Evolutionary conservation across 164 flowering plant species (phyloP), one percentile per base, ranked within the genome.

Genomic region (Houttuynia cordata): DNA sequence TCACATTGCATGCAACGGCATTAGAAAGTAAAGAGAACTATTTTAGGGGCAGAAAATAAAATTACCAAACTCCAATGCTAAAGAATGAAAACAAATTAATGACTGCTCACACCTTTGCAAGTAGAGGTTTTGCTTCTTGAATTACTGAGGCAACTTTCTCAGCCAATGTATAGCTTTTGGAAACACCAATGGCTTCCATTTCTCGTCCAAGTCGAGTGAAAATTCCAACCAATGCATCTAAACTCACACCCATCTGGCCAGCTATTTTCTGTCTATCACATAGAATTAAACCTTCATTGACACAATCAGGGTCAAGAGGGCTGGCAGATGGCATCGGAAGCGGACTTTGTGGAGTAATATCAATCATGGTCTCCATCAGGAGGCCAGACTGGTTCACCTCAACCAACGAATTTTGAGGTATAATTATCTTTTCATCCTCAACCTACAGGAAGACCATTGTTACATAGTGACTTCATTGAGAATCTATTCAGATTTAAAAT

Each of bases 351-450:
- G 98, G 98, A 19, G 96, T 93, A 51, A 93, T 86, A 66, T 93
- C 98, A 78, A 93, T 90, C 80, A 90, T 23, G 57, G 97, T 87
- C 71, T 93, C 98, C 98, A 93, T 93, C 37, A 93, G 92, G 71
- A 93, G 94, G 49, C 98, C 98, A 55, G 98, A 93, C 73, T 90
- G 98, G 72, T 93, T 93, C 67, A 93, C 97, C 67, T 93, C 98
- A 66, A 93, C 64, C 68, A 87, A 64, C 34, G 97, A 81, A 70
- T 93, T 93, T 49, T 77, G 74, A 8, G 98, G 98, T 71, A 92
- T 92, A 66, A 89, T 71, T 59, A 72, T 76, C 61, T 87, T 92
- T 25, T 90, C 97, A 78, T 92, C 96, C 67, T 87, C 97, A 72
- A 92, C 81, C 98, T 92, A 60, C 58, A 71, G 68, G 51, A 41